Evolutionary conservation across 2,329 filamentous ascomycete genomes (phyloP).

Genomic region (Ophiostoma montium): DNA sequence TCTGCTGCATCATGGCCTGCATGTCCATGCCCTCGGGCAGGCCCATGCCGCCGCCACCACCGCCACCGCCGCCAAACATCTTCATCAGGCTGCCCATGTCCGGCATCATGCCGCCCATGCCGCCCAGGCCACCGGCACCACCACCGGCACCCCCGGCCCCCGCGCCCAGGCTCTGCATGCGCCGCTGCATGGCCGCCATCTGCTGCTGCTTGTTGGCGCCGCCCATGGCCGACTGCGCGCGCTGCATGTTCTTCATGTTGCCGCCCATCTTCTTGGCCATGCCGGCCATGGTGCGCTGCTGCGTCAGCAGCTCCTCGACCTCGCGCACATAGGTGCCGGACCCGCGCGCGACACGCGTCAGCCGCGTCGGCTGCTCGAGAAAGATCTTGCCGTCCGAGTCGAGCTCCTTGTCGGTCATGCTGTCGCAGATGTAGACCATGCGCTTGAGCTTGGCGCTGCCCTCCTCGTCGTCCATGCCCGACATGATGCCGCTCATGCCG

Average conservation of each 20-base stretch:
- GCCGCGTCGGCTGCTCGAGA: slow-evolving; percentile 78
- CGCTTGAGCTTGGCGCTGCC: slow-evolving; percentile 85
- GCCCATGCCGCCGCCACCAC: slow-evolving; percentile 34
- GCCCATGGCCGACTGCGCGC: slow-evolving; percentile 78
- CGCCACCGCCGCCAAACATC: slow-evolving; percentile 67
- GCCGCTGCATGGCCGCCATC: slow-evolving; percentile 93
- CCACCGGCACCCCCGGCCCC: slow-evolving; percentile 47
- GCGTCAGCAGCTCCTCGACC: slow-evolving; percentile 92
- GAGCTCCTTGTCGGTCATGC: slow-evolving; percentile 91
- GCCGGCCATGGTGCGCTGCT: slow-evolving; percentile 96
- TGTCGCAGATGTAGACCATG: slow-evolving; percentile 99
- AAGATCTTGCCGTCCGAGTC: slow-evolving; percentile 93
- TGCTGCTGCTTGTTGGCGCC: slow-evolving; percentile 87
- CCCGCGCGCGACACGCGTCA: slow-evolving; percentile 81
- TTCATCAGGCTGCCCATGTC: slow-evolving; percentile 83
- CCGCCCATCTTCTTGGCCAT: slow-evolving; percentile 99
- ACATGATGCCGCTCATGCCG: slow-evolving; percentile 84
- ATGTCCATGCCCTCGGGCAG: slow-evolving; percentile 64
- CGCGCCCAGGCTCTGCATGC: slow-evolving; percentile 83
- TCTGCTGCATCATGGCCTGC: slow-evolving; percentile 66
- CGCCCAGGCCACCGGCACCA: slow-evolving; percentile 19
- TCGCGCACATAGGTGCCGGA: slow-evolving; percentile 83
- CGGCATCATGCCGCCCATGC: slow-evolving; percentile 38
- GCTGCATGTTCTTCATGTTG: slow-evolving; percentile 95
- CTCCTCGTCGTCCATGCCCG: slow-evolving; percentile 93